phyloP scores from a whole-genome alignment of 2,329 filamentous ascomycete species.

The Dryadomyces quercivorus region DNA sequence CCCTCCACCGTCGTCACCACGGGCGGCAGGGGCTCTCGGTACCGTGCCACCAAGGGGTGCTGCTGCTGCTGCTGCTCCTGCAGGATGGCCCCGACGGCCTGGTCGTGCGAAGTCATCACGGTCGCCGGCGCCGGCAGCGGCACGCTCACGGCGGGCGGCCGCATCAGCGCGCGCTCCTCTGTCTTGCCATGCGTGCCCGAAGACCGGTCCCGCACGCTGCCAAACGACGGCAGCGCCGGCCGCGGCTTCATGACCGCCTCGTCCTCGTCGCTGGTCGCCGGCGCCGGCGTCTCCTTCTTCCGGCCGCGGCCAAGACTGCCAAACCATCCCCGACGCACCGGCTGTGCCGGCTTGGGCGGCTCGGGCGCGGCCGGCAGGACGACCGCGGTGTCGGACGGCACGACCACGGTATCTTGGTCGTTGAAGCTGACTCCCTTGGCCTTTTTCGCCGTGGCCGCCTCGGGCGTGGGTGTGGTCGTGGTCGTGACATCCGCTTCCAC shows the following conservation, averaged over 20 bases:
- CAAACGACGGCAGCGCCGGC: constrained; percentile 61
- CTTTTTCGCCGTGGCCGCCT: constrained; percentile 40
- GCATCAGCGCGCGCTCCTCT: constrained; percentile 45
- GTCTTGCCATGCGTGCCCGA: constrained; percentile 24
- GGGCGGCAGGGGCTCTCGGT: constrained; percentile 55
- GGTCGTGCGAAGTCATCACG: constrained; percentile 47
- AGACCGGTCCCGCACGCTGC: constrained; percentile 51
- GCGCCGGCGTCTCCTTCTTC: constrained; percentile 42
- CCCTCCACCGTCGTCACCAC: constrained; percentile 60
- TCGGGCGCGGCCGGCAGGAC: constrained; percentile 4
- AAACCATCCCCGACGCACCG: constrained; percentile 37
- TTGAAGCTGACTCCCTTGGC: constrained; percentile 67
- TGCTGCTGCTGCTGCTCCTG: constrained; percentile 39
- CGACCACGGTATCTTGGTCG: constrained; percentile 44
- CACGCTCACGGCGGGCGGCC: constrained; percentile 22
- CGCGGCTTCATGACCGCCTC: constrained; percentile 63
- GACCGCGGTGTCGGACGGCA: constrained; percentile 27
- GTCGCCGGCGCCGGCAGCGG: constrained; percentile 19
- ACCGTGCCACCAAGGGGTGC: constrained; percentile 28
- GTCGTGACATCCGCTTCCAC: constrained; percentile 14
- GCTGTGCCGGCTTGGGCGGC: not conserved
- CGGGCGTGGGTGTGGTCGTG: constrained; percentile 1
- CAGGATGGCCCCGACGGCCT: constrained; percentile 43
- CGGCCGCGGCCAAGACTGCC: constrained; percentile 33
- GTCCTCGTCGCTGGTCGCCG: constrained; percentile 42